These are phyloP conservation scores for Rheum nobile DNA, from an alignment of 148 eudicot genomes.

Conservation along the genomic window DNA sequence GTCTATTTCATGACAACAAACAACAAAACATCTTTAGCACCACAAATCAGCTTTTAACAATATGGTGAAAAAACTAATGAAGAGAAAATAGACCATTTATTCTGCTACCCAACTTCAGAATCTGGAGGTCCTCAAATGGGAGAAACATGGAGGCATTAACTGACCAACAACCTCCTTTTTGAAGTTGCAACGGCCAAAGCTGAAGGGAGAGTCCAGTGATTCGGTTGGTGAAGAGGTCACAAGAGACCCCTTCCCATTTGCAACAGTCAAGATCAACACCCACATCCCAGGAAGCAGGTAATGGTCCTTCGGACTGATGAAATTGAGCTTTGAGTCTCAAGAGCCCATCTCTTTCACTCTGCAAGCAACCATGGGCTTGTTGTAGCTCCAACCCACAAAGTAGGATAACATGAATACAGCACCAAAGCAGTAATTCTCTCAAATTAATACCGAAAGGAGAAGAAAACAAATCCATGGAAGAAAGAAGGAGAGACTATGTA, in stretches of 20 bases:
- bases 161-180: background rate
- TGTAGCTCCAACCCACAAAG: background rate
- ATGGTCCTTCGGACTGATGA: background rate
- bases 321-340: background rate
- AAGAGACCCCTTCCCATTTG: constrained; percentile 10
- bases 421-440: background rate
- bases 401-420: background rate
- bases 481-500: background rate
- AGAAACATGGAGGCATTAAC: background rate
- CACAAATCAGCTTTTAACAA: too few relatives aligned
- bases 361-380: background rate
- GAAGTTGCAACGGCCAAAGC: too few relatives aligned
- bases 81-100: too few relatives aligned
- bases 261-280: constrained; percentile 4
- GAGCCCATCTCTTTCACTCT: background rate
- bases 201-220: background rate
- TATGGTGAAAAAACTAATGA: too few relatives aligned
- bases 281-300: background rate
- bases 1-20: too few relatives aligned
- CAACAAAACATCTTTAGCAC: too few relatives aligned
- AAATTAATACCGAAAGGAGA: background rate
- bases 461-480: background rate
- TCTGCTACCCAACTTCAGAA: background rate
- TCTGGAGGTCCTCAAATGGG: background rate
- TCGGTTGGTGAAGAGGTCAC: constrained; percentile 8